Percentiles rank a stretch among this genome's conserved stretches.
Evolutionary conservation across 2,329 filamentous ascomycete genomes (phyloP).

Genomic region (Claviceps cyperi): DNA sequence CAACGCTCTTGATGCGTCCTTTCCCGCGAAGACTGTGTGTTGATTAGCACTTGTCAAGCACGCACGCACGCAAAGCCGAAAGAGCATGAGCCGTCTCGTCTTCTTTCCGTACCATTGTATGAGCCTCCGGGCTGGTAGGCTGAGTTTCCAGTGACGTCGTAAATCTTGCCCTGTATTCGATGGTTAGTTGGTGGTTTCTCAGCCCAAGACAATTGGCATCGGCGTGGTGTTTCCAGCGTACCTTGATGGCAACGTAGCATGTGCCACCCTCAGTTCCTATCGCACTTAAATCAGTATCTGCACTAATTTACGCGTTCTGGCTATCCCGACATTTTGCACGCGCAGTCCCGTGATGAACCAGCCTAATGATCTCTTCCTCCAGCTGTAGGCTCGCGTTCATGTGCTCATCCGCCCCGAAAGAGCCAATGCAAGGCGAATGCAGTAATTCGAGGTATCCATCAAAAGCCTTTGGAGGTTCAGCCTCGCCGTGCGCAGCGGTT

Average conservation of each 20-base stretch:
- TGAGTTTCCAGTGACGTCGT: conserved; percentile 83
- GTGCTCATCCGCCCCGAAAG: not conserved
- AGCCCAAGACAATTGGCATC: not conserved
- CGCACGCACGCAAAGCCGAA: no score
- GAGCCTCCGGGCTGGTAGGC: conserved; percentile 70
- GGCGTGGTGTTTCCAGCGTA: conserved; percentile 15
- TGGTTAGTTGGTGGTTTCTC: not conserved
- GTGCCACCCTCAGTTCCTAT: conserved; percentile 50
- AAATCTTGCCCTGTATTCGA: conserved; percentile 61
- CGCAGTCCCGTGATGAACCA: not conserved
- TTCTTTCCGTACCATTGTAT: conserved; percentile 59
- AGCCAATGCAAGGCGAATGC: not conserved
- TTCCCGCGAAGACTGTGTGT: conserved; percentile 73
- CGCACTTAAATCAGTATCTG: not conserved
- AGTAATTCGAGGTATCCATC: not conserved
- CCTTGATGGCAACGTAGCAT: conserved; percentile 58
- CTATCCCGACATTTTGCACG: not conserved
- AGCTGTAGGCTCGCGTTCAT: no score
- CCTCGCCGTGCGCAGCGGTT: not conserved
- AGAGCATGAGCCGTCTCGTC: no score
- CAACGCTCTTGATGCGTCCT: conserved; percentile 86
- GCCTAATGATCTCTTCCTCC: not conserved
- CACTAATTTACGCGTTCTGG: not conserved
- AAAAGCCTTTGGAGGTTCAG: not conserved
- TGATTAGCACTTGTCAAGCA: not conserved